Percentiles rank a stretch among this genome's conserved stretches.
phyloP scores from a whole-genome alignment of 2,329 filamentous ascomycete species.

The Dactylonectria estremocensis region DNA sequence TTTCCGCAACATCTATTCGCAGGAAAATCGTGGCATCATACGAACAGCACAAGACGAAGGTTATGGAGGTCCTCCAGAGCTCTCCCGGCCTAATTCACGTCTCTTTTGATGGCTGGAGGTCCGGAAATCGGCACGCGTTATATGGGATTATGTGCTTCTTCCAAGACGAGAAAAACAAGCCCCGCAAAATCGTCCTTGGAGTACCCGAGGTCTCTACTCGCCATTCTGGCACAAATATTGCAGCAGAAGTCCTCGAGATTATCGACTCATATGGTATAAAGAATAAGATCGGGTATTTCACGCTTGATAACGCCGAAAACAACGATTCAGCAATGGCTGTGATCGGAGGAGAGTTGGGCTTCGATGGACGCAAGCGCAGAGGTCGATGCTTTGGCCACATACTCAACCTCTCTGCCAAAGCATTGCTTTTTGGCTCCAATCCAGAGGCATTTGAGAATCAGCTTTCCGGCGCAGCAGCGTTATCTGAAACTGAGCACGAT shows the following conservation, averaged over 20 bases:
- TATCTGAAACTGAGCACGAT: slow-evolving; percentile 18
- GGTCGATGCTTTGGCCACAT: slow-evolving; percentile 31
- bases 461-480: slow-evolving; percentile 2
- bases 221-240: slow-evolving; percentile 31
- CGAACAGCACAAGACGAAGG: slow-evolving; percentile 10
- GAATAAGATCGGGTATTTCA: not conserved
- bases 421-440: slow-evolving; percentile 34
- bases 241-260: slow-evolving; percentile 21
- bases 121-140: slow-evolving; percentile 30
- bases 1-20: not conserved
- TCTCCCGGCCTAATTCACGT: slow-evolving; percentile 27
- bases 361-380: slow-evolving; percentile 17
- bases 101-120: slow-evolving; percentile 35
- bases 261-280: slow-evolving; percentile 22
- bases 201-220: slow-evolving; percentile 28
- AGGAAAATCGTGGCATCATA: not conserved
- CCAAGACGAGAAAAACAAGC: slow-evolving; percentile 16
- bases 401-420: slow-evolving; percentile 34
- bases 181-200: slow-evolving; percentile 35
- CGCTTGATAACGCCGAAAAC: slow-evolving; percentile 34
- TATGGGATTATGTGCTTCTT: slow-evolving; percentile 37
- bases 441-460: slow-evolving; percentile 29
- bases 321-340: slow-evolving; percentile 33
- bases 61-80: slow-evolving; percentile 14
- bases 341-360: slow-evolving; percentile 28